Conservation (phyloP, 1,139 yeast genomes). For the Kodamaea derodonti region DNA sequence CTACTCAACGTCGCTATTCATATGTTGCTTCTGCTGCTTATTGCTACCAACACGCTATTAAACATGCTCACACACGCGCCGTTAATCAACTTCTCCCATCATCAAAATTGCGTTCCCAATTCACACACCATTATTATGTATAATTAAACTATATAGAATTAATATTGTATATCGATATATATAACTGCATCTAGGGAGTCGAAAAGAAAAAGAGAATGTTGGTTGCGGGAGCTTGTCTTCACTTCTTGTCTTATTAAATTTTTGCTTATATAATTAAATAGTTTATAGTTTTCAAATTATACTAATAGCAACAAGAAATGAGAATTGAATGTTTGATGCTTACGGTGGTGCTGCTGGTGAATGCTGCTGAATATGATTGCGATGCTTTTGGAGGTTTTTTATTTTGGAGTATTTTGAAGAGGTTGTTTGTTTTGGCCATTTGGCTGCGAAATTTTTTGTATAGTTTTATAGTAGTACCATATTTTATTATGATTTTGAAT, state of each 20-base stretch:
- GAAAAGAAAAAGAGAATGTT: background rate
- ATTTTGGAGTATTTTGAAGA: background rate
- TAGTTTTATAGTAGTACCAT: background rate
- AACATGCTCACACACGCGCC: too few species aligned
- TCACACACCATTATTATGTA: background rate
- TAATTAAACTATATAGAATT: slow-evolving; percentile 1
- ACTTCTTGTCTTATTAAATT: slow-evolving; percentile 1
- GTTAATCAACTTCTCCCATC: too few species aligned
- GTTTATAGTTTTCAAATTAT: slow-evolving; percentile 1
- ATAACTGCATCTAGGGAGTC: background rate
- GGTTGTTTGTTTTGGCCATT: background rate
- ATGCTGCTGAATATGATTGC: background rate
- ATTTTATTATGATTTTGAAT: background rate
- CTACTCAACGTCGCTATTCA: too few species aligned
- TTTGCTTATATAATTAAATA: background rate
- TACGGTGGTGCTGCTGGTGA: slow-evolving; percentile 6
- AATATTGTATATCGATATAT: slow-evolving; percentile 1
- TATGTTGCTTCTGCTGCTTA: too few species aligned
- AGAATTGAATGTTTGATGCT: slow-evolving; percentile 4
- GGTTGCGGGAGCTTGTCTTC: background rate
- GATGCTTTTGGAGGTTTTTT: background rate
- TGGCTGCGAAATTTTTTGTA: slow-evolving; percentile 11
- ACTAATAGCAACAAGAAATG: background rate
- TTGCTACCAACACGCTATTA: too few species aligned
- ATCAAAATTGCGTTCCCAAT: background rate